Evolutionary conservation across 495 filamentous ascomycete genomes (phyloP).

Genomic region (Talaromyces thailandensis): DNA sequence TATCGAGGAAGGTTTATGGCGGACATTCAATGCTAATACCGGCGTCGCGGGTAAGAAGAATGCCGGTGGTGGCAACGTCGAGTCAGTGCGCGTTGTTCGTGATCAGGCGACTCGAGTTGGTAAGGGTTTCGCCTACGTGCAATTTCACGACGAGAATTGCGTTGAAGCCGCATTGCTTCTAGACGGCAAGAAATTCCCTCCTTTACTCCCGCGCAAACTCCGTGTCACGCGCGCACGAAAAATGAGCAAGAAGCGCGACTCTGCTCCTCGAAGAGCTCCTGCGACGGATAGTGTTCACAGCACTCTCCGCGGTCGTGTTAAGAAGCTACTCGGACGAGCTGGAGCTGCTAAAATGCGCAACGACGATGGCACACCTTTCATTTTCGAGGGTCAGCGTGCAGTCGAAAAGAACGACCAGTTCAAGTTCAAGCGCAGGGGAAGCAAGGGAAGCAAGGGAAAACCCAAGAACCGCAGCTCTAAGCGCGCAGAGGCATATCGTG

Average conservation of each 20-base stretch:
- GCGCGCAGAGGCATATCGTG: conserved; percentile 61
- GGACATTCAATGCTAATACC: conserved; percentile 54
- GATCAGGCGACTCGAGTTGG: conserved; percentile 85
- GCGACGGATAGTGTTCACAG: conserved; percentile 55
- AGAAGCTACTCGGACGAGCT: conserved; percentile 72
- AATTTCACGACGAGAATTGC: conserved; percentile 80
- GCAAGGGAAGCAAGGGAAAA: conserved; percentile 43
- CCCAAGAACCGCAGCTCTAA: conserved; percentile 39
- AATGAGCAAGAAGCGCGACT: conserved; percentile 56
- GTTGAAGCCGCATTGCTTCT: conserved; percentile 83
- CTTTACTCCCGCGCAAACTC: conserved; percentile 78
- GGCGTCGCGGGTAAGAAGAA: conserved; percentile 37
- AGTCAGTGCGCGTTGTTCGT: conserved; percentile 88
- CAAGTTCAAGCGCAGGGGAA: conserved; percentile 50
- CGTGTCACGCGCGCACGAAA: conserved; percentile 80
- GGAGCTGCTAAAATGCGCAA: conserved; percentile 58
- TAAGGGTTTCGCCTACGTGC: conserved; percentile 97
- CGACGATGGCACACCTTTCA: conserved; percentile 45
- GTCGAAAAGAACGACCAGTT: conserved; percentile 56
- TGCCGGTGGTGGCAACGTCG: conserved; percentile 59
- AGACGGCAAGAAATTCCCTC: conserved; percentile 85
- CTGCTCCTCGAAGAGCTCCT: conserved; percentile 24
- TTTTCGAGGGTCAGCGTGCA: conserved; percentile 89
- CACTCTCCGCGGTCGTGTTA: conserved; percentile 69
- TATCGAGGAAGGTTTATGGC: conserved; percentile 93